These are phyloP conservation scores for Komagataea norvegica DNA, from an alignment of 1,139 yeast genomes.

Conservation along the genomic window DNA sequence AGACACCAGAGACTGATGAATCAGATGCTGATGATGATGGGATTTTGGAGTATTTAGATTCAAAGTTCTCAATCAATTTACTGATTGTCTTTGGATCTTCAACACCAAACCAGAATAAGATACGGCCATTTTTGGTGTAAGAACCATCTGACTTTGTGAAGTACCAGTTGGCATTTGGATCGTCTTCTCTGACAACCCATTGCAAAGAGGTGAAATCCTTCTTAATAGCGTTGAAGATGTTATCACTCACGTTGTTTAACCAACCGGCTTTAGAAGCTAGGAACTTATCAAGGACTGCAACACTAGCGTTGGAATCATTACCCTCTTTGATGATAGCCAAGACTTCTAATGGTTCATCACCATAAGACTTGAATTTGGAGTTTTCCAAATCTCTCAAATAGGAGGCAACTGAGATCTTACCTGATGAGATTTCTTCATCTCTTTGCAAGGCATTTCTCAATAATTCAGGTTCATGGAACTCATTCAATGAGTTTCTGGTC, in stretches of 20 bases:
- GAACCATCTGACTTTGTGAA: slow-evolving; percentile 94
- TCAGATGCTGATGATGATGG: slow-evolving; percentile 11
- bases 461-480: slow-evolving; percentile 72
- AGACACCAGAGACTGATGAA: slow-evolving; percentile 36
- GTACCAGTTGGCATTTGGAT: slow-evolving; percentile 87
- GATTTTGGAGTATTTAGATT: slow-evolving; percentile 30
- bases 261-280: slow-evolving; percentile 88
- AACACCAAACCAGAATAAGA: slow-evolving; percentile 93
- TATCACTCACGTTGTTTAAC: slow-evolving; percentile 96
- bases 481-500: slow-evolving; percentile 61
- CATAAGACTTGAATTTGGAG: slow-evolving; percentile 68
- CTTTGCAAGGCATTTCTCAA: slow-evolving; percentile 72
- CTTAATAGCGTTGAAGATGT: slow-evolving; percentile 77
- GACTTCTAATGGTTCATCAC: slow-evolving; percentile 95
- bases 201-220: slow-evolving; percentile 70
- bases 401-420: slow-evolving; percentile 72
- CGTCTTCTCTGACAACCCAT: slow-evolving; percentile 91
- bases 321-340: slow-evolving; percentile 69
- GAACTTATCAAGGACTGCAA: slow-evolving; percentile 83
- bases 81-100: slow-evolving; percentile 59
- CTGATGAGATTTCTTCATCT: slow-evolving; percentile 70
- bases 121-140: slow-evolving; percentile 81
- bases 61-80: slow-evolving; percentile 61
- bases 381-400: slow-evolving; percentile 71
- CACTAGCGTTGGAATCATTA: slow-evolving; percentile 32